phyloP scores from a whole-genome alignment of 2,329 filamentous ascomycete species.

The Graphilbum fragrans region DNA sequence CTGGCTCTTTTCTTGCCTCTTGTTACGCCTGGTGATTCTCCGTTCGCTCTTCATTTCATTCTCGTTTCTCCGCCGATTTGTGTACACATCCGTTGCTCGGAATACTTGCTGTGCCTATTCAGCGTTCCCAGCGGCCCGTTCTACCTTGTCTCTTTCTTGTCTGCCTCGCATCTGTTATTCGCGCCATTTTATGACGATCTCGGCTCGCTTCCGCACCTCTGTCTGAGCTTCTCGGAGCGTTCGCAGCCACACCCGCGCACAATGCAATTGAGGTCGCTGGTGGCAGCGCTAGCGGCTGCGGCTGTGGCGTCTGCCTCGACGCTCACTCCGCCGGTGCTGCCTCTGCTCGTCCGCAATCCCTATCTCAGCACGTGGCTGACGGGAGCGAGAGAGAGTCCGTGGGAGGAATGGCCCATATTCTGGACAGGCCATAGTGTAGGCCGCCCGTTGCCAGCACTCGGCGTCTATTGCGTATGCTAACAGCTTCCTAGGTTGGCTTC shows the following conservation, averaged over 20 bases:
- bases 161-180: neutral
- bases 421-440: conserved; percentile 20
- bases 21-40: neutral
- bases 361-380: conserved; percentile 51
- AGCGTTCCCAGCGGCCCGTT: no score
- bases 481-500: conserved; percentile 28
- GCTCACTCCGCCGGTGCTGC: conserved; percentile 43
- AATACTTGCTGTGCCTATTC: no score
- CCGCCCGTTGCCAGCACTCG: neutral
- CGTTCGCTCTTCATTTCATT: neutral
- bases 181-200: neutral
- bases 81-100: no score
- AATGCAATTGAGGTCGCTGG: conserved; percentile 6
- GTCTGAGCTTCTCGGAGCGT: no score
- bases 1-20: neutral
- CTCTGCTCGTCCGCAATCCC: conserved; percentile 45
- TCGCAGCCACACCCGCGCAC: no score
- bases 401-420: conserved; percentile 71
- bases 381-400: conserved; percentile 60
- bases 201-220: neutral
- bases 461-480: neutral
- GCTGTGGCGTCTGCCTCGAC: conserved; percentile 32
- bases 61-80: neutral
- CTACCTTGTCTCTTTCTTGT: neutral
- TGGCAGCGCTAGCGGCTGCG: conserved; percentile 3